These are phyloP conservation scores for Marchantia polymorpha DNA, from an alignment of 225 moss, liverwort and hornwort genomes.

Conservation along the genomic window DNA sequence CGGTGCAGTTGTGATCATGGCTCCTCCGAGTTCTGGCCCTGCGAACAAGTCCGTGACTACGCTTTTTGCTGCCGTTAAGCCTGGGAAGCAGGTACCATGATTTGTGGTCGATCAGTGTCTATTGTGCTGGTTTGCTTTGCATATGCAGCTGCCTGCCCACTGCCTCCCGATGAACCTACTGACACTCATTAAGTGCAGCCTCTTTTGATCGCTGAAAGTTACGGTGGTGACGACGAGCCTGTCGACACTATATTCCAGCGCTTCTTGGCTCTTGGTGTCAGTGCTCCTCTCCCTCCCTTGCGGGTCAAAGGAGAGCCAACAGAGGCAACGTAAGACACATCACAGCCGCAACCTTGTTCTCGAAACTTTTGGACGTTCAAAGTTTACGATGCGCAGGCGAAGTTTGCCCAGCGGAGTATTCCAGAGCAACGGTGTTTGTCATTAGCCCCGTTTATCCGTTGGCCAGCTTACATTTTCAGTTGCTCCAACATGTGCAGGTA, in stretches of 20 bases:
- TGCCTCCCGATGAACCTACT: background rate
- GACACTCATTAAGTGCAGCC: constrained; percentile 37
- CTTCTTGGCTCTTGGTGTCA: constrained; percentile 63
- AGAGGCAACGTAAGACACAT: constrained; percentile 64
- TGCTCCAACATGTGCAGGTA: constrained; percentile 47
- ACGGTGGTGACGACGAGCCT: constrained; percentile 94
- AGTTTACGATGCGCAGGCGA: no score
- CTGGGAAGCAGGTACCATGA: constrained; percentile 57
- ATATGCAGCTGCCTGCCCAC: background rate
- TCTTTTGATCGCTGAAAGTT: constrained; percentile 88
- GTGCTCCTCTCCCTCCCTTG: constrained; percentile 60
- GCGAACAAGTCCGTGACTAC: constrained; percentile 61
- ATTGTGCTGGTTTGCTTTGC: background rate
- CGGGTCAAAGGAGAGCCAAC: constrained; percentile 81
- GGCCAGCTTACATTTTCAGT: no score
- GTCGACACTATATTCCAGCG: constrained; percentile 77
- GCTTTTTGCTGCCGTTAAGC: constrained; percentile 62
- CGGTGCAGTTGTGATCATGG: constrained; percentile 77
- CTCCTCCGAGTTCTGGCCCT: constrained; percentile 75
- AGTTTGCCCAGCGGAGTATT: no score
- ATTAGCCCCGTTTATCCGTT: no score
- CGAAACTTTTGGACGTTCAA: no score
- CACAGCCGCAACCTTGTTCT: no score
- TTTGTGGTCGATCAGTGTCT: background rate
- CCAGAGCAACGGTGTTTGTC: no score